Evolutionary conservation across 1,139 yeast genomes (phyloP).

Genomic region (Suhomyces ambrosiae): DNA sequence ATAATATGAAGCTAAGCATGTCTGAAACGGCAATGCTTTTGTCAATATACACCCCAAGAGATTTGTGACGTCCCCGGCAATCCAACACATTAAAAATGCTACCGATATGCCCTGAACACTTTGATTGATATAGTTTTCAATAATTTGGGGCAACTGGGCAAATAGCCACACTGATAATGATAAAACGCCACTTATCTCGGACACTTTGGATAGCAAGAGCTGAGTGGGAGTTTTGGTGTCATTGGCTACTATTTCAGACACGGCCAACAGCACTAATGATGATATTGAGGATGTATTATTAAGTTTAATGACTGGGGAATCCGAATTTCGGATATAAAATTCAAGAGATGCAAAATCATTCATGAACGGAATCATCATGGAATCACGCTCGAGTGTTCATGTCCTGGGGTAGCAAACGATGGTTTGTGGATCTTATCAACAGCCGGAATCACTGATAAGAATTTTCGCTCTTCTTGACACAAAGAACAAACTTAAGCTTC

Average conservation of each 20-base stretch:
- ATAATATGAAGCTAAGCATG: constrained; percentile 27
- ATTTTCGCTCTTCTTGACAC: constrained; percentile 3
- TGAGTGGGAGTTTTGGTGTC: not conserved
- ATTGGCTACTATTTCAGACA: not conserved
- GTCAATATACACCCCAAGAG: constrained; percentile 27
- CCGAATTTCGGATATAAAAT: not conserved
- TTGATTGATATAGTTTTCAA: constrained; percentile 27
- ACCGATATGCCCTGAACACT: constrained; percentile 28
- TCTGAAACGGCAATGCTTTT: constrained; percentile 29
- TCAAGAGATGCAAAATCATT: not conserved
- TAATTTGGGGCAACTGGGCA: constrained; percentile 32
- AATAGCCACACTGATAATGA: constrained; percentile 34
- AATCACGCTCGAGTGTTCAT: not conserved
- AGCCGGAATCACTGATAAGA: not conserved
- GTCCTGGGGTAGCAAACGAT: not conserved
- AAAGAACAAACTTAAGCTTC: constrained; percentile 3
- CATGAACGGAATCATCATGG: not conserved
- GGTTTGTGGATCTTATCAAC: not conserved
- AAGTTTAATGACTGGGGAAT: not conserved
- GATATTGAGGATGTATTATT: not conserved
- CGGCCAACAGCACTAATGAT: not conserved
- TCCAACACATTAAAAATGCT: constrained; percentile 27
- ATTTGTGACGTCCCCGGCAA: constrained; percentile 28
- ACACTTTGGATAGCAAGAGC: constrained; percentile 13
- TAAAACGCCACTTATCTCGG: constrained; percentile 27